phyloP scores from a whole-genome alignment of 305 asterid species.

The Fraxinus platypoda region DNA sequence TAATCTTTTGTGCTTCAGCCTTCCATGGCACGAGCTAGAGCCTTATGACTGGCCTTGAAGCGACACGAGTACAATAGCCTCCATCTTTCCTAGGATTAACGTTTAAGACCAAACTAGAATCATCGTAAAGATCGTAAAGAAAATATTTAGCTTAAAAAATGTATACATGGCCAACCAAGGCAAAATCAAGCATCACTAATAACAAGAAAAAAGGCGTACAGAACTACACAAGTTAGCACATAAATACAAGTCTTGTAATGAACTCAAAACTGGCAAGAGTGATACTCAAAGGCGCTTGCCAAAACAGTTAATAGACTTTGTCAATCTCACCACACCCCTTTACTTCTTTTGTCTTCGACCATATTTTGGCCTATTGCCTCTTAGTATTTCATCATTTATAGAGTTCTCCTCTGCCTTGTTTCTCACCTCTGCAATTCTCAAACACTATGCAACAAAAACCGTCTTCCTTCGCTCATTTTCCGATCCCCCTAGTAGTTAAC shows the following conservation, averaged over 20 bases:
- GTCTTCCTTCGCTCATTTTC: background rate
- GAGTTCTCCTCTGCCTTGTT: background rate
- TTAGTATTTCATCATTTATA: background rate
- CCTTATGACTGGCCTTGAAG: background rate
- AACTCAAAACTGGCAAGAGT: background rate
- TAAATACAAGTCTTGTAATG: background rate
- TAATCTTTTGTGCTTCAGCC: background rate
- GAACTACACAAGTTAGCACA: background rate
- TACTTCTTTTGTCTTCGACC: background rate
- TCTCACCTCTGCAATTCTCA: background rate
- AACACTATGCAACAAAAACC: background rate
- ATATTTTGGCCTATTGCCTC: background rate
- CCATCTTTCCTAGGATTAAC: background rate
- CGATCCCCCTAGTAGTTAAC: background rate
- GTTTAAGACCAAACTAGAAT: background rate
- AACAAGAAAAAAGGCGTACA: background rate
- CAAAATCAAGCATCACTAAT: background rate
- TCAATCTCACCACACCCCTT: background rate
- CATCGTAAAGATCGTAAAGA: background rate
- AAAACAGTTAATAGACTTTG: background rate
- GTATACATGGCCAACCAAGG: background rate
- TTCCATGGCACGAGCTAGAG: no score
- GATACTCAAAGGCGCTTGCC: background rate
- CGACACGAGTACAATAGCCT: background rate
- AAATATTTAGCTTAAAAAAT: background rate